phyloP scores from a whole-genome alignment of 2,329 filamentous ascomycete genomes.

The Trichoderma semiorbis region DNA sequence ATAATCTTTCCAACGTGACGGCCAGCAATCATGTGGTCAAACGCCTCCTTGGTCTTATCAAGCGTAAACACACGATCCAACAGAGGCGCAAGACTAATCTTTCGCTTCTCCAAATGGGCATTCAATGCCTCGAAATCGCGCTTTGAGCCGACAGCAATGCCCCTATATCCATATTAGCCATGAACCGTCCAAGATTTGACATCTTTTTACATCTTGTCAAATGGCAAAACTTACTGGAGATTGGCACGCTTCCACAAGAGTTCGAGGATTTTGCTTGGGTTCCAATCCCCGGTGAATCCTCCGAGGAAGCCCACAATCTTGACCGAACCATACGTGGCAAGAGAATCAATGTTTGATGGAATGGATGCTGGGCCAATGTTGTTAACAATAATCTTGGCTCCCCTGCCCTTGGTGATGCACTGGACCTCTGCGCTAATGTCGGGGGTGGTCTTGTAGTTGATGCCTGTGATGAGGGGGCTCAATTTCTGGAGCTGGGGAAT shows the following conservation, averaged over 20 bases:
- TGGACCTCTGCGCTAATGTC: not conserved
- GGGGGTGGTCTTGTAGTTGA: not conserved
- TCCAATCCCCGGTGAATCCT: not conserved
- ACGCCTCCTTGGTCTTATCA: not conserved
- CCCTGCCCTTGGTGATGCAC: not conserved
- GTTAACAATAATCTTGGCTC: not conserved
- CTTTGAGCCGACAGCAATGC: not conserved
- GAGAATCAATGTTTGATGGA: not conserved
- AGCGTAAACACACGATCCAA: not conserved
- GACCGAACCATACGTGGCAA: not conserved
- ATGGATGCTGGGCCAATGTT: not conserved
- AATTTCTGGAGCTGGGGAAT: not conserved
- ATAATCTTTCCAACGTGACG: constrained; percentile 1
- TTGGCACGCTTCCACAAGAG: not conserved
- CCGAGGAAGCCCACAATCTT: not conserved
- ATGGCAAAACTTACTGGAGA: not conserved
- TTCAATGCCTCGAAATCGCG: not conserved
- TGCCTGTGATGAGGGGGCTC: not conserved
- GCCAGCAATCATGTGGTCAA: not conserved
- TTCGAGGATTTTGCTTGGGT: not conserved
- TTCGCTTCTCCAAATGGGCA: not conserved
- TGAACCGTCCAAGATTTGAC: not conserved
- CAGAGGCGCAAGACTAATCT: not conserved
- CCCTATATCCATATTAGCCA: not conserved
- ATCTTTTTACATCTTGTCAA: not conserved